Base-by-base conservation (phyloP, 345 rosid species). In the Citrus medica region DNA sequence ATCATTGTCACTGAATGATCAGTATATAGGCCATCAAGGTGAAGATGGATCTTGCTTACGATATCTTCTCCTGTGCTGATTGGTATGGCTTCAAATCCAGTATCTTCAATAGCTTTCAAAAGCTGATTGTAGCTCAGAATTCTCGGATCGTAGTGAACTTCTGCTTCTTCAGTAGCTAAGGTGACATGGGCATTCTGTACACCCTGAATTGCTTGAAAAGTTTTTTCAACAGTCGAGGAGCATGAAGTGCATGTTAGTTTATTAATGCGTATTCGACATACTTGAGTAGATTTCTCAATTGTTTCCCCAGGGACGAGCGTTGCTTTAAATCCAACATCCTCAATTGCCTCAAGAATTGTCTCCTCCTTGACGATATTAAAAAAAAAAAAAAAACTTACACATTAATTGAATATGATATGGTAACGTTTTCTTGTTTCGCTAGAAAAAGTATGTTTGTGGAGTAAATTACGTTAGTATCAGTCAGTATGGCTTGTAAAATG, bases 191-290 rank as follows among this genome's bases (percentile, higher is more conserved):
- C 97, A 67, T 85, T 91, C 22, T 77, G 87, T 1, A 95, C 97
- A 7, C 98, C 99, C 32, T 60, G 72, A 78, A 89, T 76, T 7
- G 87, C 82, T 87, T 84, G 90, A 78, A 95, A 63, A 76, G 87
- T 91, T 60, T 88, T 74, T 82, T 95, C 99, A 10, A 90, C 84
- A 6, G 96, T 85, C 56, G 96, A 79, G 60, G 94, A 90, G 84
- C 98, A 95, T 4, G 97, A 85, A 22, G 95, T 86, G 84, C 99
- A 91, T 21, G 94, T 89, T 97, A 91, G 92, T 81, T 98, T 95
- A 17, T 79, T 90, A 33, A 93, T 93, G 61, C 87, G 89, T 24
- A 95, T 87, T 8, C 95, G 78, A 75, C 98, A 91, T 19, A 90
- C 88, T 84, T 87, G 94, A 40, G 42, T 84, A 28, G 90, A 86